A percentile compares a stretch with the other conserved stretches of the same genome.
These are phyloP conservation scores for Phalaenopsis hybrid DNA, from an alignment of 116 monocot genomes.

Conservation along the genomic window DNA sequence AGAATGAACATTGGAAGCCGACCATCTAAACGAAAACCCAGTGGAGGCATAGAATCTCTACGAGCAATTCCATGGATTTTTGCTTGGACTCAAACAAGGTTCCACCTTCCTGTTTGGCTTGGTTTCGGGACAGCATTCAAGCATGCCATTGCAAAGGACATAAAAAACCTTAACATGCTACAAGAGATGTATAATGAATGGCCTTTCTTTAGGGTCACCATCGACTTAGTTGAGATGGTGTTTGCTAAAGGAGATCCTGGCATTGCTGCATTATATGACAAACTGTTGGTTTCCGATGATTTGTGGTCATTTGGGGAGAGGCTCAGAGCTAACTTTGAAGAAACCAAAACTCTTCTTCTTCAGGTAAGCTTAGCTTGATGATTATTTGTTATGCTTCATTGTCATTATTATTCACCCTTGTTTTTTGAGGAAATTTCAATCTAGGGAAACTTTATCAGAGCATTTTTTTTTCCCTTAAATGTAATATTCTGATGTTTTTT, in stretches of 20 bases:
- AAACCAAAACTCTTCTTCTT: slow-evolving; percentile 79
- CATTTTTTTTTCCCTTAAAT: neutral
- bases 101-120: slow-evolving; percentile 60
- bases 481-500: neutral
- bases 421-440: neutral
- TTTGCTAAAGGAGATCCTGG: slow-evolving; percentile 94
- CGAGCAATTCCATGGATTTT: slow-evolving; percentile 90
- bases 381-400: neutral
- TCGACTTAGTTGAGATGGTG: slow-evolving; percentile 95
- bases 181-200: slow-evolving; percentile 74
- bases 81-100: slow-evolving; percentile 71
- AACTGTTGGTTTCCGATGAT: slow-evolving; percentile 82
- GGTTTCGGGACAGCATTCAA: slow-evolving; percentile 56
- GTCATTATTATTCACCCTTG: neutral
- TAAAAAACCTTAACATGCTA: slow-evolving; percentile 26
- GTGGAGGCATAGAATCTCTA: slow-evolving; percentile 70
- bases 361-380: slow-evolving; percentile 35
- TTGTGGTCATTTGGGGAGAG: slow-evolving; percentile 66
- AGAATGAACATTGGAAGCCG: slow-evolving; percentile 96
- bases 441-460: neutral
- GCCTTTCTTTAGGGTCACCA: slow-evolving; percentile 91
- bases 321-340: slow-evolving; percentile 51
- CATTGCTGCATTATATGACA: slow-evolving; percentile 82
- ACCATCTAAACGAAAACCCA: slow-evolving; percentile 87
- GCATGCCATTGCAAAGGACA: slow-evolving; percentile 32